A percentile compares a stretch with the other conserved stretches of the same genome.
These are phyloP conservation scores for Leccinum obscurum DNA, from an alignment of 768 basidiomycete genomes.

Conservation along the genomic window DNA sequence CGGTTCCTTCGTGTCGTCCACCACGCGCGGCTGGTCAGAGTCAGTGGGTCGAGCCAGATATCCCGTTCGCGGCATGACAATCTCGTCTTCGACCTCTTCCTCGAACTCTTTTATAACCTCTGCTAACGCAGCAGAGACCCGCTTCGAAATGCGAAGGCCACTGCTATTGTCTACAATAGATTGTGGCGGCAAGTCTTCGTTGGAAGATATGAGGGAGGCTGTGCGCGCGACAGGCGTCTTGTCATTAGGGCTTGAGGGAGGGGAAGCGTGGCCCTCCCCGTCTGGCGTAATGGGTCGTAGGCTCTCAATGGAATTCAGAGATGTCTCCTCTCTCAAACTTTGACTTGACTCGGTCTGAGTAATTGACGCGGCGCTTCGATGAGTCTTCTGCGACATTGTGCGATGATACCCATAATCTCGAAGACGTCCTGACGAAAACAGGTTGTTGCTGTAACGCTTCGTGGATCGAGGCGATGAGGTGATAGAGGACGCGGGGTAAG, in stretches of 20 bases:
- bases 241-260: constrained; percentile 44
- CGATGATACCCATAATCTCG: constrained; percentile 74
- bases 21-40: constrained; percentile 24
- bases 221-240: constrained; percentile 42
- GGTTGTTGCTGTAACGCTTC: constrained; percentile 83
- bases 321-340: constrained; percentile 47
- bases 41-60: constrained; percentile 41
- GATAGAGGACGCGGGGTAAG: constrained; percentile 40
- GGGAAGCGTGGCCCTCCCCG: constrained; percentile 40
- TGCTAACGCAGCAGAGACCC: constrained; percentile 71
- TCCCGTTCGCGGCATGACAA: constrained; percentile 68
- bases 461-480: constrained; percentile 46
- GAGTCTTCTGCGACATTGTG: constrained; percentile 47
- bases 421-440: constrained; percentile 80
- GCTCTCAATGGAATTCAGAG: constrained; percentile 45
- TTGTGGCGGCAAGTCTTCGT: constrained; percentile 29
- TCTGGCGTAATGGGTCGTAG: constrained; percentile 60
- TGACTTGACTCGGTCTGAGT: constrained; percentile 47
- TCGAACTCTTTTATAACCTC: constrained; percentile 78
- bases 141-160: constrained; percentile 41
- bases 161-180: constrained; percentile 14
- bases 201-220: constrained; percentile 40
- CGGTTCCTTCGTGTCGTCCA: constrained; percentile 20
- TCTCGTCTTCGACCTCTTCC: constrained; percentile 72
- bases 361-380: constrained; percentile 40